These are phyloP conservation scores for Magnaporthiopsis incrustans DNA, from an alignment of 2,329 filamentous ascomycete species.

Conservation along the genomic window DNA sequence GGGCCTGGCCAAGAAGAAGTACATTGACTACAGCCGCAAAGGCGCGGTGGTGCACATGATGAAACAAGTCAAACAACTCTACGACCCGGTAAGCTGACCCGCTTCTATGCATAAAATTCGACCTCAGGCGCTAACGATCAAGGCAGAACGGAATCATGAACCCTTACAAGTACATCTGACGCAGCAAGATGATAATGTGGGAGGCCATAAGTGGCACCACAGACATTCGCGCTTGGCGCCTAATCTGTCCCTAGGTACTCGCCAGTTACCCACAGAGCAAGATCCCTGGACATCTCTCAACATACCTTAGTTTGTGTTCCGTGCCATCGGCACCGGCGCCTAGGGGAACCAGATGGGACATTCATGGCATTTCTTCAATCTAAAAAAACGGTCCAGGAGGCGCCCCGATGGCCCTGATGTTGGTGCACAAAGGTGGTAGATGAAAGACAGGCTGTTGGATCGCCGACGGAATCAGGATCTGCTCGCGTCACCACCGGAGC, in stretches of 20 bases:
- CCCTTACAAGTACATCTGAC: constrained; percentile 88
- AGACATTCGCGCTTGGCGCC: background rate
- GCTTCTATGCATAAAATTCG: background rate
- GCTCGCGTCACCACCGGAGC: background rate
- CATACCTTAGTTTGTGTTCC: background rate
- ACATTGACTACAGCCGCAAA: constrained; percentile 84
- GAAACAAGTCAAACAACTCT: constrained; percentile 90
- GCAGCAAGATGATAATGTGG: background rate
- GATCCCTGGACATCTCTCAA: background rate
- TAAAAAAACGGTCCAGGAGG: background rate
- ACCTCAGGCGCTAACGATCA: constrained; percentile 12
- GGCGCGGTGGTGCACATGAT: constrained; percentile 83
- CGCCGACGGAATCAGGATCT: background rate
- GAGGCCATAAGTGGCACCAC: background rate
- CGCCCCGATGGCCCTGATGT: background rate
- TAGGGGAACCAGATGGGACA: background rate
- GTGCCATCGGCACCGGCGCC: background rate
- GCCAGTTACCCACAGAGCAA: background rate
- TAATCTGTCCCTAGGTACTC: background rate
- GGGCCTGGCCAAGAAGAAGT: constrained; percentile 91
- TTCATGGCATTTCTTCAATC: background rate
- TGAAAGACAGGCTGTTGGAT: background rate
- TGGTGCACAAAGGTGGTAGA: background rate
- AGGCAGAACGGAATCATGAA: constrained; percentile 94
- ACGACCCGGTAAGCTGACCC: constrained; percentile 70